phyloP scores from a whole-genome alignment of 2,329 filamentous ascomycete species.

The Exophiala viscosa region DNA sequence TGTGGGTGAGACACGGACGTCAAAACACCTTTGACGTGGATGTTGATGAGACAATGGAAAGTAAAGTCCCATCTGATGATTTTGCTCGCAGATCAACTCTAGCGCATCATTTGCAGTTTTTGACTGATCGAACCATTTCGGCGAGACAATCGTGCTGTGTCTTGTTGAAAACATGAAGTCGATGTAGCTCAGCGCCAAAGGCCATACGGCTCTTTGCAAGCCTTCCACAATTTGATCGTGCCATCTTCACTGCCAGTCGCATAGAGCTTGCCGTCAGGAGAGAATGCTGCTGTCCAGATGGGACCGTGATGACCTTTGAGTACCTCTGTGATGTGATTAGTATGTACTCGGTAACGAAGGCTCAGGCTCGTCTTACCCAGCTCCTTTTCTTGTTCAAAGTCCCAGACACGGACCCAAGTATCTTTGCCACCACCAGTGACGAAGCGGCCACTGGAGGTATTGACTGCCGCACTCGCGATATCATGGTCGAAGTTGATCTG shows the following conservation, averaged over 20 bases:
- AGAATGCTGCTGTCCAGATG: slow-evolving; percentile 94
- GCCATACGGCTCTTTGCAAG: slow-evolving; percentile 61
- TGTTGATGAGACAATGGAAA: too few species aligned
- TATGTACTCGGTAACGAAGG: background rate
- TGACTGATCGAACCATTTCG: too few species aligned
- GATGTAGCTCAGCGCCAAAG: slow-evolving; percentile 53
- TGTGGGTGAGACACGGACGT: too few species aligned
- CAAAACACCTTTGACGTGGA: too few species aligned
- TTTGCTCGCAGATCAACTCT: too few species aligned
- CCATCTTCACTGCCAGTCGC: slow-evolving; percentile 96
- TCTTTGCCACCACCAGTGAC: slow-evolving; percentile 88
- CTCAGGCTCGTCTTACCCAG: slow-evolving; percentile 55
- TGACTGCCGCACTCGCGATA: slow-evolving; percentile 84
- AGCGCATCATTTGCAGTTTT: too few species aligned
- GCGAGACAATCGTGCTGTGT: too few species aligned
- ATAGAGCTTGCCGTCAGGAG: slow-evolving; percentile 92
- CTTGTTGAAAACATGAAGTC: too few species aligned
- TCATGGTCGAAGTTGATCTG: slow-evolving; percentile 75
- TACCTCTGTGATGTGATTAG: slow-evolving; percentile 58
- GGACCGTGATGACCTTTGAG: slow-evolving; percentile 97
- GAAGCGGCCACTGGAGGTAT: slow-evolving; percentile 74
- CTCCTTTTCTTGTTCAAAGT: slow-evolving; percentile 78
- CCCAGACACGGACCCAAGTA: slow-evolving; percentile 94
- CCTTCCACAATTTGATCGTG: slow-evolving; percentile 88
- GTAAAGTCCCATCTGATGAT: too few species aligned